Evolutionary conservation across 495 filamentous ascomycete genomes (phyloP).

Genomic region (Lasiosphaeris hirsuta): DNA sequence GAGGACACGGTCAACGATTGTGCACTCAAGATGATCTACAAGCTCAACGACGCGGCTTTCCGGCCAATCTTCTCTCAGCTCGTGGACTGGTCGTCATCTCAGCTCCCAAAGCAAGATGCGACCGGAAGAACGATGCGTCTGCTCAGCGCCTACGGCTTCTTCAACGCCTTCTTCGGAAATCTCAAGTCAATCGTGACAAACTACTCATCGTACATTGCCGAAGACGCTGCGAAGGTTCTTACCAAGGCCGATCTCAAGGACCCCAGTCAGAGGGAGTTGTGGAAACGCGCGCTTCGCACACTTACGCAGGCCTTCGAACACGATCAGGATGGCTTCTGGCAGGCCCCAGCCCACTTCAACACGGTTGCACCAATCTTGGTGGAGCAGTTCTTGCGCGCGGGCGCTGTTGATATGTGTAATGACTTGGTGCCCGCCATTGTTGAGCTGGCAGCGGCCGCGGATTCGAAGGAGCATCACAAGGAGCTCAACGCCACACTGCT

Average conservation of each 20-base stretch:
- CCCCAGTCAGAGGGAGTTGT: conserved; percentile 53
- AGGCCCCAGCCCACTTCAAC: conserved; percentile 78
- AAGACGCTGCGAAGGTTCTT: conserved; percentile 65
- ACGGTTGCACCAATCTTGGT: conserved; percentile 66
- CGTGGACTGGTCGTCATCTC: conserved; percentile 68
- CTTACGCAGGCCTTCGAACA: conserved; percentile 72
- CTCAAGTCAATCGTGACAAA: conserved; percentile 92
- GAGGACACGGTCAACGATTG: conserved; percentile 63
- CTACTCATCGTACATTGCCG: conserved; percentile 82
- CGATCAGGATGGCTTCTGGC: conserved; percentile 82
- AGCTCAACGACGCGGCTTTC: conserved; percentile 94
- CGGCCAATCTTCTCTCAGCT: conserved; percentile 83
- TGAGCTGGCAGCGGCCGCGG: conserved; percentile 72
- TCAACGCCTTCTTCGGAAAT: conserved; percentile 70
- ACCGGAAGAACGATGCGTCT: conserved; percentile 53
- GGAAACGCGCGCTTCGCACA: conserved; percentile 61
- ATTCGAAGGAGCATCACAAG: conserved; percentile 85
- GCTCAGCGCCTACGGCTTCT: conserved; percentile 73
- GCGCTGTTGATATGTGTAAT: conserved; percentile 33
- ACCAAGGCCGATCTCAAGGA: conserved; percentile 45
- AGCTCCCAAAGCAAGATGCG: conserved; percentile 57
- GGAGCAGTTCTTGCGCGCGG: conserved; percentile 60
- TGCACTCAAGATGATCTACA: conserved; percentile 86
- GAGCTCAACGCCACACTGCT: conserved; percentile 73
- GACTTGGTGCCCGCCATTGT: conserved; percentile 58